Evolutionary conservation across 495 filamentous ascomycete species (phyloP).

Genomic region (Aspergillus saccharolyticus): DNA sequence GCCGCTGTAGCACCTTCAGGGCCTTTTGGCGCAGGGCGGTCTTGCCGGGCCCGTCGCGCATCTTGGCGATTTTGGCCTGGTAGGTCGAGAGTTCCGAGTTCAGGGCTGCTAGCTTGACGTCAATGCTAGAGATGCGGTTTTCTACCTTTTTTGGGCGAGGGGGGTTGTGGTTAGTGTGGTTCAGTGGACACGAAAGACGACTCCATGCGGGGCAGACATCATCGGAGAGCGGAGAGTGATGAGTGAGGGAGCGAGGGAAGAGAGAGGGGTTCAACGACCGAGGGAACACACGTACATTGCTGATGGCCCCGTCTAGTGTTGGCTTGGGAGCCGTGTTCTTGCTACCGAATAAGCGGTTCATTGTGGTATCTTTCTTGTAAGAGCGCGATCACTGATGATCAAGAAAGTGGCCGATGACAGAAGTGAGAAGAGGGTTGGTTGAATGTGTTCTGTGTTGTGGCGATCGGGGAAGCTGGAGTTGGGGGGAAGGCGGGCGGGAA

Average conservation of each 20-base stretch:
- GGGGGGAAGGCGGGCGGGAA: background rate
- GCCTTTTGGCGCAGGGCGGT: constrained; percentile 90
- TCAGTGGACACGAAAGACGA: no score
- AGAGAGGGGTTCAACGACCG: constrained; percentile 1
- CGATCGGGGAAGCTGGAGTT: background rate
- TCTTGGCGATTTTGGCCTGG: constrained; percentile 81
- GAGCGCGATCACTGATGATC: no score
- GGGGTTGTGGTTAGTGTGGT: background rate
- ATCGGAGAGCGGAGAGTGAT: background rate
- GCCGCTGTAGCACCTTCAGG: constrained; percentile 90
- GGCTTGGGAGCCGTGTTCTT: constrained; percentile 88
- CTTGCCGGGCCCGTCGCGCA: constrained; percentile 96
- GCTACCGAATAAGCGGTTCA: constrained; percentile 95
- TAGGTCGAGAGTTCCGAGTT: constrained; percentile 88
- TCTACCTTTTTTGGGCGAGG: constrained; percentile 54
- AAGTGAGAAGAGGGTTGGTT: background rate
- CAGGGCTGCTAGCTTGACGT: constrained; percentile 88
- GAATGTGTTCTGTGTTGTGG: background rate
- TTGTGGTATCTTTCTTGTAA: constrained; percentile 32
- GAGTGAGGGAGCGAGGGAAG: constrained; percentile 5
- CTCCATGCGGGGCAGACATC: no score
- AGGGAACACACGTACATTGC: constrained; percentile 54
- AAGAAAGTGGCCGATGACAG: background rate
- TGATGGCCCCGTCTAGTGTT: constrained; percentile 79
- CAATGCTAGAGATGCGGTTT: constrained; percentile 78